A percentile compares a stretch with the other conserved stretches of the same genome.
Evolutionary conservation across 768 basidiomycete species (phyloP).

Genomic region (Suillus brevipes): DNA sequence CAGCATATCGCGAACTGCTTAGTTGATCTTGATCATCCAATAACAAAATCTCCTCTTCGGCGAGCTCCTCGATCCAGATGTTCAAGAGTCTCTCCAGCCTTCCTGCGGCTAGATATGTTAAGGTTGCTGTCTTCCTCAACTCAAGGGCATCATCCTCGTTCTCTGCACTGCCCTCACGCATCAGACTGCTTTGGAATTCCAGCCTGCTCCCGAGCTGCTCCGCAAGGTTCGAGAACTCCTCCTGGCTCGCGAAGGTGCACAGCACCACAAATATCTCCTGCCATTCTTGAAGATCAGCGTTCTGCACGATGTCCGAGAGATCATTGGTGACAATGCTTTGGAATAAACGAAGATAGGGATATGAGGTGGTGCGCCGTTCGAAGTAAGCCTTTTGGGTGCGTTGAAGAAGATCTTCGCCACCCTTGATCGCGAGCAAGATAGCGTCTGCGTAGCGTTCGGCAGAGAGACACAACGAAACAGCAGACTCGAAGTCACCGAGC

Average conservation of each 20-base stretch:
- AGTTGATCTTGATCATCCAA: constrained; percentile 40
- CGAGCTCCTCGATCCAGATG: constrained; percentile 90
- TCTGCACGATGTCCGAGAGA: constrained; percentile 91
- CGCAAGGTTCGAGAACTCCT: constrained; percentile 84
- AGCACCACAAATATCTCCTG: constrained; percentile 94
- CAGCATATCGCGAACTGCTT: constrained; percentile 64
- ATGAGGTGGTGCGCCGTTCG: constrained; percentile 67
- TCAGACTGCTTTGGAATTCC: constrained; percentile 77
- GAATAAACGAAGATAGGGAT: constrained; percentile 91
- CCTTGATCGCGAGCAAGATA: constrained; percentile 88
- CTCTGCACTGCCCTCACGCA: constrained; percentile 43
- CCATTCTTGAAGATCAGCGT: constrained; percentile 94
- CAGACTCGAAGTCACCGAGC: constrained; percentile 91
- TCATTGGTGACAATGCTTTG: constrained; percentile 93
- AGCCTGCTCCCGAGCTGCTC: constrained; percentile 91
- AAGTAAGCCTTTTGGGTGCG: constrained; percentile 95
- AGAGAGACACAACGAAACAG: constrained; percentile 88
- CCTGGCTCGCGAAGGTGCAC: constrained; percentile 86
- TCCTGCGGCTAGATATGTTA: constrained; percentile 92
- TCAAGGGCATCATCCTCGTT: constrained; percentile 38
- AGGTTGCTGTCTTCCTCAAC: constrained; percentile 82
- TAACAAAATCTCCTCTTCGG: constrained; percentile 73
- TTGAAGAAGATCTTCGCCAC: constrained; percentile 82
- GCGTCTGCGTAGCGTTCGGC: constrained; percentile 93
- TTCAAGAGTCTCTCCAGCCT: constrained; percentile 83